Base-by-base conservation (phyloP, 306 rosid species). In the Quercus glauca region DNA sequence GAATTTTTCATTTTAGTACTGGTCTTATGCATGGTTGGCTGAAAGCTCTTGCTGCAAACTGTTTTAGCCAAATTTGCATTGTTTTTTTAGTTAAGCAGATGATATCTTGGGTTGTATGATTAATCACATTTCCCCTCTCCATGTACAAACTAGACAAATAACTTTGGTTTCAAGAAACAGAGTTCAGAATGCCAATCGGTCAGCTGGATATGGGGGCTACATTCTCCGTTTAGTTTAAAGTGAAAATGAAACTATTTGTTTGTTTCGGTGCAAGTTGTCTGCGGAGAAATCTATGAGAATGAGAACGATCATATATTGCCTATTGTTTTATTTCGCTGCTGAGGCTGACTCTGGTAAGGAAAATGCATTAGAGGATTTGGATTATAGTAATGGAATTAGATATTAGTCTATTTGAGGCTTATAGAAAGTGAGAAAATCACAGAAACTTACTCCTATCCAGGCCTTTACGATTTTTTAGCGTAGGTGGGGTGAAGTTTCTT, bases 21-120 rank as follows among this genome's bases (percentile, higher is more conserved):
- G 52, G 74, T 21, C 74, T 56, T 51, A 10, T 80, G 75, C 80
- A 14, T 63, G 81, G 84, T 28, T 72, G 77, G 79, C 61, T 71
- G 81, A 74, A 43, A 78, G 76, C 75, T 31, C 53, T 77, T 26
- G 74, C 65, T 73, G 80, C 71, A 77, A 31, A 33, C 76, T 79
- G 57, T 56, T 78, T 76, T 65, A 78, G 72, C 85, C 73, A 69
- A 25, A 70, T 73, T 76, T 76, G 77, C 78, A 6, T 82, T 63
- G 21, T 78, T 61, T 83, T 76, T 59, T 78, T 70, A 73, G 76
- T 81, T 26, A 69, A 73, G 85, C 76, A 76, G 81, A 85, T 86
- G 74, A 78, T 29, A 29, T 20, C 55, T 23, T 59, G 77, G 76
- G 82, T 82, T 79, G 8, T 79, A 77, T 77, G 76, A 61, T 67